These are phyloP conservation scores for Tylopilus cervinicoccineus DNA, from an alignment of 768 basidiomycete genomes.

Conservation along the genomic window DNA sequence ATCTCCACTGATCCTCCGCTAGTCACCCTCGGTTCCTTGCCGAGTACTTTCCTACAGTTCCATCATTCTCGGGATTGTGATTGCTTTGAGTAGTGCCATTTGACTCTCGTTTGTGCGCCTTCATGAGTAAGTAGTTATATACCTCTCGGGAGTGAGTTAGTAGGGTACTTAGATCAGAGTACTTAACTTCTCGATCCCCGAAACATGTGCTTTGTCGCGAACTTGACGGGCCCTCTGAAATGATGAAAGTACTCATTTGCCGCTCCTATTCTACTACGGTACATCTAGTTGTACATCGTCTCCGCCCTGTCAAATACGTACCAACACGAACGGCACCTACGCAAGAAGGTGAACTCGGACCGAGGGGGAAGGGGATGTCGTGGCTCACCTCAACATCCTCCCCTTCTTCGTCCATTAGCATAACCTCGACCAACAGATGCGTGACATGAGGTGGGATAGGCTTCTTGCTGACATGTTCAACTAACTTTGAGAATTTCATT, in stretches of 20 bases:
- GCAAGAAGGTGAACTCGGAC: not conserved
- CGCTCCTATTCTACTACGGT: conserved; percentile 7
- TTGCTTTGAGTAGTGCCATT: conserved; percentile 23
- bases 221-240: no score
- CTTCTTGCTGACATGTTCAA: conserved; percentile 94
- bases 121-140: conserved; percentile 47
- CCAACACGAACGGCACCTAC: conserved; percentile 82
- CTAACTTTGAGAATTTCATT: conserved; percentile 88
- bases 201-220: conserved; percentile 1
- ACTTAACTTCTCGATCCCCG: conserved; percentile 8
- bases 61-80: conserved; percentile 9
- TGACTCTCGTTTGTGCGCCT: conserved; percentile 22
- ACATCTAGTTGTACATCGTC: conserved; percentile 2
- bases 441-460: conserved; percentile 79
- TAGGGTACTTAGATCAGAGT: conserved; percentile 20
- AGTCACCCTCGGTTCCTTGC: conserved; percentile 14
- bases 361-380: not conserved
- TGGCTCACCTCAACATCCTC: conserved; percentile 87
- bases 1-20: conserved; percentile 22
- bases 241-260: no score
- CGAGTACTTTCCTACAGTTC: conserved; percentile 4
- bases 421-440: conserved; percentile 88
- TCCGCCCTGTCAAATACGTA: conserved; percentile 46
- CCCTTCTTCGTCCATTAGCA: conserved; percentile 87
- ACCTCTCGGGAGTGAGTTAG: conserved; percentile 9